phyloP scores from a whole-genome alignment of 2,329 filamentous ascomycete species.

The Clonostachys solani region DNA sequence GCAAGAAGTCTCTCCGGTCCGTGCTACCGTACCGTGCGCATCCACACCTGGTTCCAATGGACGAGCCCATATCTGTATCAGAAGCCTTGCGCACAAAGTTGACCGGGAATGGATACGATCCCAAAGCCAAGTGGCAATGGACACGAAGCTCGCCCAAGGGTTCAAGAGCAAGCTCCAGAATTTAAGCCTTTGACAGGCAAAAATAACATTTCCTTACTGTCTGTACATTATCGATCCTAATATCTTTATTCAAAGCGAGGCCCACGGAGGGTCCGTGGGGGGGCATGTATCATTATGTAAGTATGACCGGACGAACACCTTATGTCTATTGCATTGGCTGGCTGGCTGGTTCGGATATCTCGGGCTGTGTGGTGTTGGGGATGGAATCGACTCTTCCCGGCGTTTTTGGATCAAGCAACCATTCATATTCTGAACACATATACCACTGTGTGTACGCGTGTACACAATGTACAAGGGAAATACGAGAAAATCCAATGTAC shows the following conservation, averaged over 20 bases:
- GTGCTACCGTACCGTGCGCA: slow-evolving; percentile 30
- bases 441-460: too few species aligned
- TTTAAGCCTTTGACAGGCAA: slow-evolving; percentile 7
- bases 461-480: too few species aligned
- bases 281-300: neutral
- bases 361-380: too few species aligned
- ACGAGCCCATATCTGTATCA: slow-evolving; percentile 26
- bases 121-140: slow-evolving; percentile 17
- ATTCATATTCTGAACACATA: too few species aligned
- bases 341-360: neutral
- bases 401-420: too few species aligned
- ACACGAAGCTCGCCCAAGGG: slow-evolving; percentile 11
- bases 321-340: neutral
- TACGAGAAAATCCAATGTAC: too few species aligned
- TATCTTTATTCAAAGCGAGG: neutral
- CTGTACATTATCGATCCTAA: neutral
- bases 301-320: neutral
- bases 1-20: slow-evolving; percentile 16
- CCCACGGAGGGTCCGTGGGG: neutral
- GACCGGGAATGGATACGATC: slow-evolving; percentile 10
- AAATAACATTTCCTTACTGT: slow-evolving; percentile 5
- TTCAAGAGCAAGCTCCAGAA: slow-evolving; percentile 14
- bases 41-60: slow-evolving; percentile 23
- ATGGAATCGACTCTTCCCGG: too few species aligned
- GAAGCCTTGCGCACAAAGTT: slow-evolving; percentile 19